Evolutionary conservation across 2,329 filamentous ascomycete genomes (phyloP).

Genomic region (Bisporella sp.): DNA sequence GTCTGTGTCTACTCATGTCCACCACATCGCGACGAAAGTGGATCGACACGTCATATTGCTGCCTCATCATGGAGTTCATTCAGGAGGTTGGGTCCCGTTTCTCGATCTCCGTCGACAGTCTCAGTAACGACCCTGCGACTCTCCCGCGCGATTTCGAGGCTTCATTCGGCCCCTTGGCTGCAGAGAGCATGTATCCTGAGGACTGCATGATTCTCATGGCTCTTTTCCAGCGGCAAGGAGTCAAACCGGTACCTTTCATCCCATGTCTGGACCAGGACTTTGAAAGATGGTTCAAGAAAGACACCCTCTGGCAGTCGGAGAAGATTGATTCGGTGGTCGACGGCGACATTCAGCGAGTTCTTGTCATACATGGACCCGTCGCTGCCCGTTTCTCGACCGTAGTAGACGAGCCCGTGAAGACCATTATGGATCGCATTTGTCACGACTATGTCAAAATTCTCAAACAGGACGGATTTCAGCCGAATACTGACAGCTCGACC

Average conservation of each 20-base stretch:
- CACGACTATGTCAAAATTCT: too few relatives aligned
- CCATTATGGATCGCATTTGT: conserved; percentile 83
- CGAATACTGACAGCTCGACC: too few relatives aligned
- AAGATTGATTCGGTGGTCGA: conserved; percentile 88
- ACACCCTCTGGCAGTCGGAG: conserved; percentile 96
- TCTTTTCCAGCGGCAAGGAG: conserved; percentile 77
- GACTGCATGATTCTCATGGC: conserved; percentile 92
- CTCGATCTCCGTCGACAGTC: too few relatives aligned
- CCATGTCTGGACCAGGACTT: conserved; percentile 89
- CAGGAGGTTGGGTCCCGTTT: too few relatives aligned
- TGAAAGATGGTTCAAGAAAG: conserved; percentile 99
- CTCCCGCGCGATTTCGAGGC: conserved; percentile 66
- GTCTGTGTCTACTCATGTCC: conserved; percentile 81
- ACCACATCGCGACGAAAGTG: conserved; percentile 79
- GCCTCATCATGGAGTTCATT: conserved; percentile 64
- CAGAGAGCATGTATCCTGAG: conserved; percentile 79
- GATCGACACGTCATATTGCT: conserved; percentile 75
- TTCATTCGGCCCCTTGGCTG: conserved; percentile 67
- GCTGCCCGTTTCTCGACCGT: conserved; percentile 79
- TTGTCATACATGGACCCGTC: conserved; percentile 88
- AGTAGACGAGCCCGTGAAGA: conserved; percentile 84
- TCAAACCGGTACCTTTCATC: conserved; percentile 94
- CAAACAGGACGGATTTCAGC: too few relatives aligned
- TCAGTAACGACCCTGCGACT: conserved; percentile 55
- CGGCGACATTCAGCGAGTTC: conserved; percentile 89